Percentiles rank a stretch among this genome's conserved stretches.
Evolutionary conservation across 2,329 filamentous ascomycete genomes (phyloP).

Genomic region (Colletotrichum endophyticum): DNA sequence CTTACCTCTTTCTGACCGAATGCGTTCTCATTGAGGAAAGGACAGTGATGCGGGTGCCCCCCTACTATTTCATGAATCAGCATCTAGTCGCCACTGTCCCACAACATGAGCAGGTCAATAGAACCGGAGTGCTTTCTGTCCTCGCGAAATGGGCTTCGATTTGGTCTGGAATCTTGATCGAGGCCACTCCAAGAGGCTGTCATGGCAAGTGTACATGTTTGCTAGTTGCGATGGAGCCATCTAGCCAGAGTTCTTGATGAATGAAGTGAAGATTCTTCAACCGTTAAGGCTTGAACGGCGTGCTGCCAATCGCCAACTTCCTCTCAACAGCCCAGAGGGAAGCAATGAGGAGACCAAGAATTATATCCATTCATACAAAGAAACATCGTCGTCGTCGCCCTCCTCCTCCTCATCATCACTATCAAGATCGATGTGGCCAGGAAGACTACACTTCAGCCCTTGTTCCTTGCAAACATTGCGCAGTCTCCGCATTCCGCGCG

Average conservation of each 20-base stretch:
- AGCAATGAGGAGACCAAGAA: neutral
- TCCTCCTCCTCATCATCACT: neutral
- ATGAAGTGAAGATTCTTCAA: neutral
- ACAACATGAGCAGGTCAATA: no score
- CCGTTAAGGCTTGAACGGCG: neutral
- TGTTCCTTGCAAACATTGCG: neutral
- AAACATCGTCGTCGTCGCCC: neutral
- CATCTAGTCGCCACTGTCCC: no score
- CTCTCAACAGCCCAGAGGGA: neutral
- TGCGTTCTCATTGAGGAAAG: no score
- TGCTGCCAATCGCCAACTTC: neutral
- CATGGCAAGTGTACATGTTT: neutral
- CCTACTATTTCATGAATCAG: no score
- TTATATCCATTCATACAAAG: neutral
- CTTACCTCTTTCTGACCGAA: no score
- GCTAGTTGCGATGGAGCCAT: neutral
- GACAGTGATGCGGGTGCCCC: no score
- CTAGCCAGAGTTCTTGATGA: neutral
- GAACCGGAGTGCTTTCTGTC: no score
- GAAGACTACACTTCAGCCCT: neutral
- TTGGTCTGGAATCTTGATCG: neutral
- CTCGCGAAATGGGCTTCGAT: no score
- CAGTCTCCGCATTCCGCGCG: neutral
- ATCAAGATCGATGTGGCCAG: neutral
- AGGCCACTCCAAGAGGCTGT: neutral